A percentile compares a stretch with the other conserved stretches of the same genome.
phyloP scores from a whole-genome alignment of 2,329 filamentous ascomycete genomes.

The Stagonosporopsis vannaccii region DNA sequence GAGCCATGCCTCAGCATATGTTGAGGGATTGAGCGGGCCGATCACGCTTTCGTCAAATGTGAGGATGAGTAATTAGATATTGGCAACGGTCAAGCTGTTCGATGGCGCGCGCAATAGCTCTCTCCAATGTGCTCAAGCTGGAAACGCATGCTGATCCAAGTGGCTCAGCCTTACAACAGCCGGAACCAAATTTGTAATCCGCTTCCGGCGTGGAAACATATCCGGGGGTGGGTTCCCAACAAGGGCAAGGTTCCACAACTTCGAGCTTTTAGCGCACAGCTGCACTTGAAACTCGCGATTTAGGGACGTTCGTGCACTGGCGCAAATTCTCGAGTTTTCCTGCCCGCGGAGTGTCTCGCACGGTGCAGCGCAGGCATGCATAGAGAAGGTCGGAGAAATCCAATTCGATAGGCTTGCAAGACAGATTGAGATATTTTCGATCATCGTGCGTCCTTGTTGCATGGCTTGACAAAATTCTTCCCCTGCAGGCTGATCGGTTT shows the following conservation, averaged over 20 bases:
- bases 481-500: conserved; percentile 11
- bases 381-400: conserved; percentile 3
- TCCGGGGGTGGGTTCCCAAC: conserved; percentile 1
- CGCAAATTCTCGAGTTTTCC: background rate
- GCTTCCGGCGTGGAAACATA: background rate
- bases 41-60: too few relatives aligned
- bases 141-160: background rate
- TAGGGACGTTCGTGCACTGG: conserved; percentile 1
- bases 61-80: too few relatives aligned
- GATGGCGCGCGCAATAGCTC: too few relatives aligned
- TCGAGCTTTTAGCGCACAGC: background rate
- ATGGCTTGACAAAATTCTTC: background rate
- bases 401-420: background rate
- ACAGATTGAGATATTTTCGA: conserved; percentile 8
- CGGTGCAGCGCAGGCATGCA: background rate
- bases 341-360: conserved; percentile 11
- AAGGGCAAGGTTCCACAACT: conserved; percentile 11
- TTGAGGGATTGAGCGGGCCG: too few relatives aligned
- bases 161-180: background rate
- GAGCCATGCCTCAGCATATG: too few relatives aligned
- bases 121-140: too few relatives aligned
- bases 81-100: too few relatives aligned
- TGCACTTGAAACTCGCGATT: conserved; percentile 4
- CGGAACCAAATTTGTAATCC: background rate
- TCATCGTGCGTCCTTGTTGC: background rate